Conservation (phyloP, 495 filamentous ascomycete species). For the Thermochaetoides thermophila region DNA sequence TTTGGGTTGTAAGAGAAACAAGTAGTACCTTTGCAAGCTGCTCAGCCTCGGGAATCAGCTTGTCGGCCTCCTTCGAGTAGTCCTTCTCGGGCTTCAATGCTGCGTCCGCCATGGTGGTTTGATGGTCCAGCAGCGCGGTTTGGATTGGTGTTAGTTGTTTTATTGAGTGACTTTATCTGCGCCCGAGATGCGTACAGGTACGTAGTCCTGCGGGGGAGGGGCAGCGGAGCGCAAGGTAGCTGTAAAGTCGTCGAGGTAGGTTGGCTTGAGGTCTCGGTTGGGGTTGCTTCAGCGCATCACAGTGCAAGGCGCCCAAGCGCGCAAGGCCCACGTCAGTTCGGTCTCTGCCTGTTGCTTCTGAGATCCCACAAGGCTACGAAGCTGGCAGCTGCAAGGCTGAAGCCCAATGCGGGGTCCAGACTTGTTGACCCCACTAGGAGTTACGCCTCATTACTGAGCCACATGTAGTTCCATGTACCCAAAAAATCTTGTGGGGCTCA, state of each 20-base stretch:
- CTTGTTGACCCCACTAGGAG: too few species aligned
- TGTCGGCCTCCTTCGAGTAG: slow-evolving; percentile 82
- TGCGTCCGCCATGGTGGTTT: slow-evolving; percentile 33
- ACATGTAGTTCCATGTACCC: too few species aligned
- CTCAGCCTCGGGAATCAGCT: slow-evolving; percentile 76
- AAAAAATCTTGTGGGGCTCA: too few species aligned
- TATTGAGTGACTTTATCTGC: not conserved
- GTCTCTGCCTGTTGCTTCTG: too few species aligned
- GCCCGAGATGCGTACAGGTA: not conserved
- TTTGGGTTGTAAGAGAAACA: too few species aligned
- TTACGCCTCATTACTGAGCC: too few species aligned
- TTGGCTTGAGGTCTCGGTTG: too few species aligned
- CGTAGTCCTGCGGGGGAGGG: not conserved
- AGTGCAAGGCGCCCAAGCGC: not conserved
- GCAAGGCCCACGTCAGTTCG: slow-evolving; percentile 13
- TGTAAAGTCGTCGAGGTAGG: not conserved
- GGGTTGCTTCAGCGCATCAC: not conserved
- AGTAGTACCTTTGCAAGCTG: slow-evolving; percentile 71
- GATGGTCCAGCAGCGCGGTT: slow-evolving; percentile 2
- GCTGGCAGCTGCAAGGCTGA: not conserved
- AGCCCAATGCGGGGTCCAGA: too few species aligned
- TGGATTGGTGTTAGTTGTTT: not conserved
- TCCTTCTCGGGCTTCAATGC: slow-evolving; percentile 50
- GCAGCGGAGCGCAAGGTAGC: not conserved
- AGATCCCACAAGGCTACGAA: not conserved